A percentile compares a stretch with the other conserved stretches of the same genome.
These are phyloP conservation scores for Diaporthe ampelina DNA, from an alignment of 2,329 filamentous ascomycete species.

Conservation along the genomic window DNA sequence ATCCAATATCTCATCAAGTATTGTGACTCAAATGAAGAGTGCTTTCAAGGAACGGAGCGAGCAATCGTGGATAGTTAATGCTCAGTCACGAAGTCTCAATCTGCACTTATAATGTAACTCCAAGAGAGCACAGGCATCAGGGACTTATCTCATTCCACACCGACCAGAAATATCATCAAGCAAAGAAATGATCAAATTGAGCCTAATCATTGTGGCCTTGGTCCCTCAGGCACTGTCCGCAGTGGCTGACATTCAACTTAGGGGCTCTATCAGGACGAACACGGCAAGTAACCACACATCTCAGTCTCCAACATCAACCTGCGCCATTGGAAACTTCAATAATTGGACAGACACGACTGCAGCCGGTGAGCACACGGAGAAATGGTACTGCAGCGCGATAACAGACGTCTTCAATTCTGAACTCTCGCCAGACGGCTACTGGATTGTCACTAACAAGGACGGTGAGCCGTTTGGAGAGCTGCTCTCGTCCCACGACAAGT, in stretches of 20 bases:
- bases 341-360: conserved; percentile 1
- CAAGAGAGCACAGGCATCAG: not conserved
- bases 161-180: not conserved
- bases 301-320: not conserved
- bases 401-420: not conserved
- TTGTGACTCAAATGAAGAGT: not conserved
- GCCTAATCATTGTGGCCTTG: not conserved
- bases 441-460: not conserved
- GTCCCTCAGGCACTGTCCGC: not conserved
- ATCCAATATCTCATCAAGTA: not conserved
- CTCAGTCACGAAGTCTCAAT: not conserved
- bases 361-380: conserved; percentile 4
- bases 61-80: not conserved
- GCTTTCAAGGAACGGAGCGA: not conserved
- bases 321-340: not conserved
- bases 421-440: conserved; percentile 11
- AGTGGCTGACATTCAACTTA: not conserved
- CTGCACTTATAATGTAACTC: not conserved
- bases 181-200: not conserved
- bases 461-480: conserved; percentile 2
- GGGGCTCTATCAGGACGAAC: conserved; percentile 1
- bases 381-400: not conserved
- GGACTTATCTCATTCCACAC: not conserved
- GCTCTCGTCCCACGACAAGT: not conserved
- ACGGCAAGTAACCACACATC: not conserved